Conservation (phyloP, 306 rosid genomes). For the Corylus avellana region DNA sequence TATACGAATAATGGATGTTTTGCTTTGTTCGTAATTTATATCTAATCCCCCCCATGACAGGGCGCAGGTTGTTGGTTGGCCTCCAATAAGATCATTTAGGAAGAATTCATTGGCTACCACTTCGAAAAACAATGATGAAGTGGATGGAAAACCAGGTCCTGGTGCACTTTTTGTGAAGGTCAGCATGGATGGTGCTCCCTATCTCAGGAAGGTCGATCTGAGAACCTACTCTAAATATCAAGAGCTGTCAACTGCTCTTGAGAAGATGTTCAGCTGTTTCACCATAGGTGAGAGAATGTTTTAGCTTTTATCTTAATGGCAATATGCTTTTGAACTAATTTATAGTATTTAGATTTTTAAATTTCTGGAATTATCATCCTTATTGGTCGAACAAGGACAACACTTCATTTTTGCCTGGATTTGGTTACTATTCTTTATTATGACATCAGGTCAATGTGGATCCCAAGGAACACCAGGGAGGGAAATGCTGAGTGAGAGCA, state of each 20-base stretch:
- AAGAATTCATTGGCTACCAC: slow-evolving; percentile 75
- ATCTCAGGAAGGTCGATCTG: slow-evolving; percentile 93
- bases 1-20: not conserved
- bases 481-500: slow-evolving; percentile 86
- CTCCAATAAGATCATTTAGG: slow-evolving; percentile 89
- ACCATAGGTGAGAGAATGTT: slow-evolving; percentile 62
- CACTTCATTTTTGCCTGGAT: slow-evolving; percentile 20
- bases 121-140: slow-evolving; percentile 84
- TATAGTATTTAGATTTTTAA: not conserved
- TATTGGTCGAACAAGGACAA: not conserved
- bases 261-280: slow-evolving; percentile 96
- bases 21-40: slow-evolving; percentile 9
- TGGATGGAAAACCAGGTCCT: slow-evolving; percentile 83
- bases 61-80: slow-evolving; percentile 99
- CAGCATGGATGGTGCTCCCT: slow-evolving; percentile 99
- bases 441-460: slow-evolving; percentile 78
- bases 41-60: slow-evolving; percentile 39
- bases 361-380: slow-evolving; percentile 2
- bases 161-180: slow-evolving; percentile 88
- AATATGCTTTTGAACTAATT: not conserved
- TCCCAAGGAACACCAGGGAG: slow-evolving; percentile 76
- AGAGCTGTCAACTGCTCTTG: slow-evolving; percentile 90
- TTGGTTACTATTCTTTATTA: slow-evolving; percentile 25
- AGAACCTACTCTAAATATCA: slow-evolving; percentile 74
- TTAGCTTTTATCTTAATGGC: not conserved